These are phyloP conservation scores for Sanghuangporus weigelae DNA, from an alignment of 1,284 basidiomycete genomes.

Conservation along the genomic window DNA sequence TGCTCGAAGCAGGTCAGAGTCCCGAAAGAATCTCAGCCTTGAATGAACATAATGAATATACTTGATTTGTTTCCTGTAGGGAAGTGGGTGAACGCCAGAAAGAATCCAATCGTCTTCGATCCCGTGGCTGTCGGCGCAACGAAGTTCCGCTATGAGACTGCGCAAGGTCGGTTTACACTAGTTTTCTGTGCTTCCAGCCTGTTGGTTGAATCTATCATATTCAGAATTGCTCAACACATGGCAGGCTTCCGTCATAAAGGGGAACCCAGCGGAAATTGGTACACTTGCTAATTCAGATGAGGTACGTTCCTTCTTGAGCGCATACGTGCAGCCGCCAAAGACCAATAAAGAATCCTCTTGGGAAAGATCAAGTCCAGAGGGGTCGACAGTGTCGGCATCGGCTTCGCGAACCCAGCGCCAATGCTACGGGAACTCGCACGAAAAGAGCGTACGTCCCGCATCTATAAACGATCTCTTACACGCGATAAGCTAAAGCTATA, in stretches of 20 bases:
- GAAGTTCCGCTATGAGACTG: slow-evolving; percentile 57
- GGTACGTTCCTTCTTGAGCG: slow-evolving; percentile 32
- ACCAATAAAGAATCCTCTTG: slow-evolving; percentile 3
- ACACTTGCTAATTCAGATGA: slow-evolving; percentile 72
- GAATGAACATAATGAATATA: not conserved
- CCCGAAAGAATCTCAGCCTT: not conserved
- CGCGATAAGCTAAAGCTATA: not conserved
- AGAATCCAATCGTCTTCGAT: slow-evolving; percentile 86
- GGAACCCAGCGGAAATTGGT: slow-evolving; percentile 90
- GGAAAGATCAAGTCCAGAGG: slow-evolving; percentile 72
- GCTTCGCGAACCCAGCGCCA: slow-evolving; percentile 68
- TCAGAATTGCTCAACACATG: slow-evolving; percentile 75
- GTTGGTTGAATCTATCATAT: not conserved
- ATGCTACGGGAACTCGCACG: slow-evolving; percentile 72
- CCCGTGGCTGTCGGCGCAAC: slow-evolving; percentile 93
- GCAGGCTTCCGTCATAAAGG: slow-evolving; percentile 93
- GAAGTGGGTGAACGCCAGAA: slow-evolving; percentile 59
- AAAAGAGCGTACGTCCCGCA: slow-evolving; percentile 59
- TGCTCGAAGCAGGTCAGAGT: slow-evolving; percentile 70
- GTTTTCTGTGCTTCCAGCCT: not conserved
- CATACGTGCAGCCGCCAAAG: not conserved
- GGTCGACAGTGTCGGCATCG: slow-evolving; percentile 79
- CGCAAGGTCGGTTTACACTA: slow-evolving; percentile 35
- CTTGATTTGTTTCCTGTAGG: slow-evolving; percentile 30
- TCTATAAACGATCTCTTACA: not conserved